A percentile compares a stretch with the other conserved stretches of the same genome.
These are phyloP conservation scores for Silene noctiflora DNA, from an alignment of 179 eudicot genomes.

Conservation along the genomic window DNA sequence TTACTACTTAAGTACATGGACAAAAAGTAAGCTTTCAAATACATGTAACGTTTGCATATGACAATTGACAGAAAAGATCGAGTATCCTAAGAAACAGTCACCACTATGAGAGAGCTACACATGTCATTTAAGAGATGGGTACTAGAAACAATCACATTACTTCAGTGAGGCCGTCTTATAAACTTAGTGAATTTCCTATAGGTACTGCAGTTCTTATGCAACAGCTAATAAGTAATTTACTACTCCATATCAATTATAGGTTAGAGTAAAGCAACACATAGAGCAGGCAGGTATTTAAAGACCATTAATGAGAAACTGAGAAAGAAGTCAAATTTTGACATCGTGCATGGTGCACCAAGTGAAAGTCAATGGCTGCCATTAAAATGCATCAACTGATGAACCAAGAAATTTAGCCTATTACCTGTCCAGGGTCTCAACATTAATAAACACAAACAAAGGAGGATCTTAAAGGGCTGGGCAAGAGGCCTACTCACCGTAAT, in stretches of 20 bases:
- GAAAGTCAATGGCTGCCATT: background rate
- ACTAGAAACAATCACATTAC: background rate
- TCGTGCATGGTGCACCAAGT: background rate
- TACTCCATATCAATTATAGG: background rate
- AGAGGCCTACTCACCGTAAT: background rate
- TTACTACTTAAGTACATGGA: background rate
- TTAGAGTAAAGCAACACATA: background rate
- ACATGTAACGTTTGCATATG: background rate
- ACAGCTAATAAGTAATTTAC: background rate
- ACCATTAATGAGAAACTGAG: background rate
- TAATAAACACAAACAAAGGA: background rate
- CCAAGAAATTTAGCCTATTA: background rate
- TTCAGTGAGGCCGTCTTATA: background rate
- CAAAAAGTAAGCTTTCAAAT: constrained; percentile 9
- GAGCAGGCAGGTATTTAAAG: background rate
- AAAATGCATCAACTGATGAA: background rate
- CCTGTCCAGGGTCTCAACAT: background rate
- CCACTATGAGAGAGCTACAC: background rate
- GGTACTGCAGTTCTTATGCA: no score
- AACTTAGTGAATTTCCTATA: background rate
- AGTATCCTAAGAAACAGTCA: no score
- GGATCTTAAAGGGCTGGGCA: background rate
- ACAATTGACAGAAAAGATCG: background rate
- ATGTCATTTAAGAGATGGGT: background rate
- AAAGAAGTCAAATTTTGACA: background rate